Percentiles rank a stretch among this genome's conserved stretches.
These are phyloP conservation scores for Linanthus parryae DNA, from an alignment of 148 eudicot genomes.

Conservation along the genomic window DNA sequence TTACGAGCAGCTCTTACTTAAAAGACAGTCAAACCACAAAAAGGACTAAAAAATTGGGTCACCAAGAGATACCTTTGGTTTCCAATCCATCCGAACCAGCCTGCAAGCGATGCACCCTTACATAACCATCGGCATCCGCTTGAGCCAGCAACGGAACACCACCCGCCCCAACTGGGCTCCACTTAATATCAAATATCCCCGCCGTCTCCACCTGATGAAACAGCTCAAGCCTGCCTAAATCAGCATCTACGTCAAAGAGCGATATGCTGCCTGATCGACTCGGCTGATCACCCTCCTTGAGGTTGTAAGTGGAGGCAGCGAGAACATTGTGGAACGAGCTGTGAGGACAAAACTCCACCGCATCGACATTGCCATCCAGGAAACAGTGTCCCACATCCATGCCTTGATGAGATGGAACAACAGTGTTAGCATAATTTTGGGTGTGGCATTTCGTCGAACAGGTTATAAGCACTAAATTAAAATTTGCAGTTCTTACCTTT, in stretches of 20 bases:
- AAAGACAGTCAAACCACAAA: no score
- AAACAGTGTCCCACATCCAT: constrained; percentile 58
- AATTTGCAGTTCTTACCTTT: no score
- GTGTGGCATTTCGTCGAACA: constrained; percentile 52
- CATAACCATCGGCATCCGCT: constrained; percentile 86
- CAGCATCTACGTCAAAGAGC: constrained; percentile 59
- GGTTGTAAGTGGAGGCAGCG: constrained; percentile 75
- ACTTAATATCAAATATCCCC: constrained; percentile 83
- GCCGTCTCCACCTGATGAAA: constrained; percentile 50
- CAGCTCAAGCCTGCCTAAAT: constrained; percentile 28
- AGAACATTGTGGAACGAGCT: constrained; percentile 48
- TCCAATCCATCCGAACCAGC: no score
- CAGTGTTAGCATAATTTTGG: background rate
- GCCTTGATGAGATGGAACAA: background rate
- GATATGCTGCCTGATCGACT: constrained; percentile 64
- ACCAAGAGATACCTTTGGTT: no score
- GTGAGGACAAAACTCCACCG: constrained; percentile 88
- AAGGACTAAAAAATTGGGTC: no score
- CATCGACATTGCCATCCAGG: constrained; percentile 81
- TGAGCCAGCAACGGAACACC: constrained; percentile 62
- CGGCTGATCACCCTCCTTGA: constrained; percentile 65
- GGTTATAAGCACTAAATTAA: constrained; percentile 3
- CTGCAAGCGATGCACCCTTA: constrained; percentile 48
- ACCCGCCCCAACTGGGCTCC: constrained; percentile 47
- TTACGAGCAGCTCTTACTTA: no score